Evolutionary conservation across 2,329 filamentous ascomycete genomes (phyloP).

Genomic region (Trichoderma sp.): DNA sequence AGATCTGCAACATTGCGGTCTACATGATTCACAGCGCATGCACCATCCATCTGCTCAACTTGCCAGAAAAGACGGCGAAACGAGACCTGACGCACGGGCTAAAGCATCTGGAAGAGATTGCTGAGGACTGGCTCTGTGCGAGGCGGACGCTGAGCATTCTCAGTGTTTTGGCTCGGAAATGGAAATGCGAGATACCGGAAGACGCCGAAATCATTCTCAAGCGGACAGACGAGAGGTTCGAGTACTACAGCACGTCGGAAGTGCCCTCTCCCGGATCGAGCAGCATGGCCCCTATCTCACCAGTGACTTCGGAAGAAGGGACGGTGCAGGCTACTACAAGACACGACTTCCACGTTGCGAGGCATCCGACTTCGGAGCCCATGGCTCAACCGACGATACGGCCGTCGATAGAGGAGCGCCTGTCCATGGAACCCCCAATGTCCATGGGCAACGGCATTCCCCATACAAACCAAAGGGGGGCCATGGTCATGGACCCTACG

Average conservation of each 20-base stretch:
- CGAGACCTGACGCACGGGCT: constrained; percentile 89
- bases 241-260: constrained; percentile 66
- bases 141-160: constrained; percentile 83
- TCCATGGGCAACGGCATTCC: constrained; percentile 10
- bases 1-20: constrained; percentile 95
- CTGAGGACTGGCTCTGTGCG: constrained; percentile 90
- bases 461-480: constrained; percentile 12
- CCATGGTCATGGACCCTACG: constrained; percentile 30
- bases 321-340: constrained; percentile 31
- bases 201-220: constrained; percentile 78
- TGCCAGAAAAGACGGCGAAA: constrained; percentile 88
- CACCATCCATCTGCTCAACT: constrained; percentile 89
- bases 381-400: constrained; percentile 29
- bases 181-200: constrained; percentile 83
- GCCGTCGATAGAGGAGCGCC: constrained; percentile 27
- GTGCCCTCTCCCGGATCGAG: constrained; percentile 57
- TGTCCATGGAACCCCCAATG: constrained; percentile 27
- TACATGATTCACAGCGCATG: constrained; percentile 95
- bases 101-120: constrained; percentile 92
- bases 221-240: constrained; percentile 78
- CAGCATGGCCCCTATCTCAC: constrained; percentile 35
- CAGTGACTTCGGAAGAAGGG: constrained; percentile 37
- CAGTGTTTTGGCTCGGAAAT: constrained; percentile 82
- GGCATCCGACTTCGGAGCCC: constrained; percentile 39
- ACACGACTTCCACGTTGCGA: constrained; percentile 43